Evolutionary conservation across 306 rosid species (phyloP), one percentile per base, ranked within the genome.

Genomic region (Trichosanthes truncata): DNA sequence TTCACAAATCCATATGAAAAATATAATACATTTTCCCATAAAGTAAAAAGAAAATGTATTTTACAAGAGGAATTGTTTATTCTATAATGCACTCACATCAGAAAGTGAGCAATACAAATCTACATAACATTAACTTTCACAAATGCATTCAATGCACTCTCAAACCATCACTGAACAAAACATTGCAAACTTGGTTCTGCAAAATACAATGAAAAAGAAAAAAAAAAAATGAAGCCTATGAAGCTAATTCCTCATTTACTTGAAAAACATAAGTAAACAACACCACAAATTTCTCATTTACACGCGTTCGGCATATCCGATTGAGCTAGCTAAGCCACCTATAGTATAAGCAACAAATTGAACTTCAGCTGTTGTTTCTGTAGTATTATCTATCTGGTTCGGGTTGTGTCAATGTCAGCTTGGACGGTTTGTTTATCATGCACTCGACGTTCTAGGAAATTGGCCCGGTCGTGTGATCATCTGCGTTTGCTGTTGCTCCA

Each of bases 401-500:
- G 85, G 49, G 12, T 80, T 76, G 77, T 7, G 80, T 74, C 73
- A 81, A 53, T 0, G 67, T 43, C 0, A 36, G 8, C 31, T 59
- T 12, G 85, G 53, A 72, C 0, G 80, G 60, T 78, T 26, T 40
- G 63, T 38, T 60, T 55, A 66, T 6, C 80, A 83, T 12, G 71
- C 81, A 81, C 72, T 86, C 75, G 62, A 61, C 6, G 88, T 60
- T 73, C 57, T 68, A n/a, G 83, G 83, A 48, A 85, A 76, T 33
- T 82, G 90, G 52, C 80, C 80, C 7, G 78, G 80, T 80, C 57
- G 60, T 45, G 86, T 43, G 59, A 53, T 81, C 45, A 7, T 56
- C 46, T 84, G 87, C 26, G 89, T 77, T 31, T n/a, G 85, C 13
- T 78, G 87, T 79, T 81, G 98, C 78, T 80, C 84, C 21, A 85